phyloP scores from a whole-genome alignment of 257 asterid species.

The Nicotiana sylvestris region DNA sequence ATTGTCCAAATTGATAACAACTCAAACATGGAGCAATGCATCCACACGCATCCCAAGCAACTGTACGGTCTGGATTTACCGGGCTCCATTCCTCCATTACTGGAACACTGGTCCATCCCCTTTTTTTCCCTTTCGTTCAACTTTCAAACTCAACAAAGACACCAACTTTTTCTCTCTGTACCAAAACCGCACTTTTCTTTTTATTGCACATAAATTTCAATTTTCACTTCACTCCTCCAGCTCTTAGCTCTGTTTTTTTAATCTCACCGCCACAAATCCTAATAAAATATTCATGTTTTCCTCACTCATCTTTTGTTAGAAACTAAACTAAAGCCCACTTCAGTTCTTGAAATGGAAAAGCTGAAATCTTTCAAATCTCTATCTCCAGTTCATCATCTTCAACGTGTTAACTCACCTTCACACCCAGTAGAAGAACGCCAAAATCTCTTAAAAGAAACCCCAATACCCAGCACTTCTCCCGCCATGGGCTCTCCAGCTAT shows the following conservation, averaged over 20 bases:
- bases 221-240: not conserved
- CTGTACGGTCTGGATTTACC: not conserved
- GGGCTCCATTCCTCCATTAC: not conserved
- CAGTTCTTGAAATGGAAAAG: slow-evolving; percentile 21
- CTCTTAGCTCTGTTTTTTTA: not conserved
- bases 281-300: not conserved
- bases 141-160: not conserved
- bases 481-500: not conserved
- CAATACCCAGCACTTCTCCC: not conserved
- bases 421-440: slow-evolving; percentile 24
- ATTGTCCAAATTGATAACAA: too few species aligned
- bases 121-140: not conserved
- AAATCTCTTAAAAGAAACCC: slow-evolving; percentile 15
- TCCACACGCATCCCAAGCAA: not conserved
- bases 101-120: not conserved
- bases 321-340: too few species aligned
- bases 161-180: not conserved
- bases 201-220: not conserved
- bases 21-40: too few species aligned
- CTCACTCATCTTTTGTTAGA: not conserved
- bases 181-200: not conserved
- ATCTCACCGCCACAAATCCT: not conserved
- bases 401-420: not conserved
- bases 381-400: not conserved
- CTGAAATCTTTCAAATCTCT: slow-evolving; percentile 28